phyloP scores from a whole-genome alignment of 345 rosid genomes.

The Toxicodendron radicans region DNA sequence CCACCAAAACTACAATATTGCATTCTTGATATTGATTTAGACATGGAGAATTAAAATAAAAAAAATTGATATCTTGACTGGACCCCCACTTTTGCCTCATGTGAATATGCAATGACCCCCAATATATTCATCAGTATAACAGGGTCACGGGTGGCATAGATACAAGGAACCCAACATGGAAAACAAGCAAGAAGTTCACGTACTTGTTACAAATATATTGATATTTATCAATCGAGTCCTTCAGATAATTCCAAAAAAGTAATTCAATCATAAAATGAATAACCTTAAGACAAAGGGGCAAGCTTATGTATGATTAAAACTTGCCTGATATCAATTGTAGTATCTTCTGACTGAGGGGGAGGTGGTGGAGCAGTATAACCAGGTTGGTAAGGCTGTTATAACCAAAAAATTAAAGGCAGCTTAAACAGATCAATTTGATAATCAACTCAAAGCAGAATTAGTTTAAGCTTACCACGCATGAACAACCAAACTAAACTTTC shows the following conservation, averaged over 20 bases:
- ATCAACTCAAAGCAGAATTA: constrained; percentile 1
- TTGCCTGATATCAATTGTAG: constrained; percentile 83
- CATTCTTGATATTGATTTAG: constrained; percentile 9
- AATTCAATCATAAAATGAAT: background rate
- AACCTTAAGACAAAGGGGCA: background rate
- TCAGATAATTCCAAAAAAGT: background rate
- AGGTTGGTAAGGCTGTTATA: constrained; percentile 70
- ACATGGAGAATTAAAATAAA: background rate
- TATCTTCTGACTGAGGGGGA: constrained; percentile 53
- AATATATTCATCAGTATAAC: background rate
- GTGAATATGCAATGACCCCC: too few relatives aligned
- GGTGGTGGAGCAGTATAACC: constrained; percentile 86
- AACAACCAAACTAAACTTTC: constrained; percentile 4
- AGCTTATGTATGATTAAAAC: constrained; percentile 18
- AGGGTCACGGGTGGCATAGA: background rate
- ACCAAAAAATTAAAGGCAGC: constrained; percentile 16
- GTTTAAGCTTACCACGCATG: background rate
- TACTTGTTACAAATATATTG: background rate
- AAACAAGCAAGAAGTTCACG: background rate
- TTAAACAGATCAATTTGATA: constrained; percentile 1
- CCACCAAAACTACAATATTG: constrained; percentile 9
- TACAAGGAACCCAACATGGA: background rate
- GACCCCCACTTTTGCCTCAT: background rate
- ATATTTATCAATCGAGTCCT: background rate
- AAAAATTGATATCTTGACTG: background rate